Evolutionary conservation across 108 stramenopile species (phyloP), one percentile per base, ranked within the genome.

Genomic region (Nitzschia sp.): DNA sequence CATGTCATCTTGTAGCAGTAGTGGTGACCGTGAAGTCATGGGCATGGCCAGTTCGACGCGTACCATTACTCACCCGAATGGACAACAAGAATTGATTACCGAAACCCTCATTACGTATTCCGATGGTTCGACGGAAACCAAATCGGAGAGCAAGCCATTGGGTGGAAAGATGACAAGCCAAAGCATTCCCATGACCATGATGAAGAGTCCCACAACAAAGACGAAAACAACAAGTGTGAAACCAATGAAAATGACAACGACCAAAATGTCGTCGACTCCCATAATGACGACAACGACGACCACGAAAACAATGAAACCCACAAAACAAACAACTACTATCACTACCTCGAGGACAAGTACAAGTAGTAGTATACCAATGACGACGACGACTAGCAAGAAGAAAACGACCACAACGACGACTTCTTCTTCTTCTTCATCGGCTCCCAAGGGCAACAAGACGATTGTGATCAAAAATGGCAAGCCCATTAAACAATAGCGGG

Each of bases 1-100:
- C 5, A 51, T 5, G 13, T 19, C 18, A 19, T 5, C 18, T 51
- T 19, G 4, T 21, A 42, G 38, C 13, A 59, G 21, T 59, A 29
- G 21, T 29, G 58, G 34, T 3, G 31, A 59, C n/a, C n/a, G 34
- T 1, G 61, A 46, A 1, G 46, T 62, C 42, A 62, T 42, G 61
- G 61, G 61, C 36, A 62, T 62, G 61, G 31, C 61, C 21, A 62
- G 61, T 62, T 19, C 24, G 0, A 62, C 61, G 24, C 31, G 33
- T 24, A 62, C 61, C 19, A 5, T 62, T 25, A 62, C 61, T 2
- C 61, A 62, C 46, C 61, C 61, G 42, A 46, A 62, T 62, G 61
- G 61, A 45, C 36, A 46, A 62, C 31, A 62, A 45, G 61, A 62
- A 62, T 15, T 45, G 8, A 26, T 62, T 25, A 62, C 61, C 1